These are phyloP conservation scores for Tubosaeta sp. DNA, from an alignment of 768 basidiomycete genomes.

Conservation along the genomic window DNA sequence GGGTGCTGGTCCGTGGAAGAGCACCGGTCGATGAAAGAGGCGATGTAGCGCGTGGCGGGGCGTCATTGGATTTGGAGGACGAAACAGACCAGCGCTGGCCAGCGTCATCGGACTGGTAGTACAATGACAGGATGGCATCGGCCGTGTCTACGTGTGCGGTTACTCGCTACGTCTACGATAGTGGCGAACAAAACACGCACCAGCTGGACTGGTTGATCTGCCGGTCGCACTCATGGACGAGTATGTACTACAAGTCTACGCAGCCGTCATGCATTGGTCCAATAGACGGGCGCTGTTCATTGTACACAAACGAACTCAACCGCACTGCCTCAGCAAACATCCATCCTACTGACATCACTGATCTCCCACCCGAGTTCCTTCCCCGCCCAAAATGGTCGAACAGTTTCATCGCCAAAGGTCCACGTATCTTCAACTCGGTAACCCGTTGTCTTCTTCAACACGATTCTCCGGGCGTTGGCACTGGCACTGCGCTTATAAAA, in stretches of 20 bases:
- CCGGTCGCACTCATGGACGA: constrained; percentile 6
- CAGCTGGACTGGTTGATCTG: constrained; percentile 1
- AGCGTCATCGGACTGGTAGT: constrained; percentile 55
- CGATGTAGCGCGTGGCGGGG: constrained; percentile 24
- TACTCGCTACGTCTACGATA: background rate
- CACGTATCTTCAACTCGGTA: constrained; percentile 48
- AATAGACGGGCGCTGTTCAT: background rate
- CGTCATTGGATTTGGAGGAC: constrained; percentile 45
- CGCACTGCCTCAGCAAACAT: constrained; percentile 16
- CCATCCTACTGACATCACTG: constrained; percentile 13
- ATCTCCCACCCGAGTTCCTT: constrained; percentile 75
- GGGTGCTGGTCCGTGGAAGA: constrained; percentile 46
- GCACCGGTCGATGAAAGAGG: constrained; percentile 29
- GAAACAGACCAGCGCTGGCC: constrained; percentile 34
- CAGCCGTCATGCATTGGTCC: background rate
- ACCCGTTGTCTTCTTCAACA: constrained; percentile 38
- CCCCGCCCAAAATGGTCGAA: constrained; percentile 89
- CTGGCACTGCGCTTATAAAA: constrained; percentile 59
- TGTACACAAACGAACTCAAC: constrained; percentile 11
- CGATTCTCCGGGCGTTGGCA: constrained; percentile 35
- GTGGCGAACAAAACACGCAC: constrained; percentile 12
- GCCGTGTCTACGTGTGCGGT: constrained; percentile 13
- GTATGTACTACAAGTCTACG: constrained; percentile 7
- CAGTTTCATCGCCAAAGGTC: constrained; percentile 39
- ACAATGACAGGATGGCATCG: constrained; percentile 41